Evolutionary conservation across 345 rosid species (phyloP).

Genomic region (Linum tenue): DNA sequence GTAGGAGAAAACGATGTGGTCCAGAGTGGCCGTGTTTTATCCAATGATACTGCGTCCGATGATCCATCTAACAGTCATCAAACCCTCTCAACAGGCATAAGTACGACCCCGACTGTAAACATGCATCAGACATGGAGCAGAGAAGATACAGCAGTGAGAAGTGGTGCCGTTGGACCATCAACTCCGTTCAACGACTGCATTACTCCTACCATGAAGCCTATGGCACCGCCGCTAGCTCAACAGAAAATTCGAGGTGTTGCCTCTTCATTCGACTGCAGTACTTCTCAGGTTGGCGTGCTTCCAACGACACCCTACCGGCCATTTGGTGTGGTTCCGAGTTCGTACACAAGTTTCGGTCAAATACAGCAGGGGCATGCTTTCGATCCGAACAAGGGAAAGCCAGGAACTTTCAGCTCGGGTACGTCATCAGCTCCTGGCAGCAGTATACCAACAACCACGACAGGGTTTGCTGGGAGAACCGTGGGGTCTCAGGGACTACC

Average conservation of each 20-base stretch:
- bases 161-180: too few species aligned
- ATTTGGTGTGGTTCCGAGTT: conserved; percentile 22
- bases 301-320: conserved; percentile 18
- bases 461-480: conserved; percentile 13
- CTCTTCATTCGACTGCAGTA: too few species aligned
- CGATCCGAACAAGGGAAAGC: conserved; percentile 14
- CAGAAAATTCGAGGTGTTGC: conserved; percentile 17
- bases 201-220: neutral
- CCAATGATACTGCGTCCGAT: conserved; percentile 23
- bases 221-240: conserved; percentile 15
- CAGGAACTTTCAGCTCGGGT: conserved; percentile 18
- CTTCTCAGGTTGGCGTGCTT: conserved; percentile 10
- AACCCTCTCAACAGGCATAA: conserved; percentile 21
- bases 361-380: conserved; percentile 16
- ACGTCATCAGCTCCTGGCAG: neutral
- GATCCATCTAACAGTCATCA: conserved; percentile 38
- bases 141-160: conserved; percentile 23
- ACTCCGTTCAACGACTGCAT: too few species aligned
- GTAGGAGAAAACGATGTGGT: conserved; percentile 50
- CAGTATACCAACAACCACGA: conserved; percentile 10
- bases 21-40: conserved; percentile 25
- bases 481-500: conserved; percentile 27
- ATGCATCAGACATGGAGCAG: conserved; percentile 24
- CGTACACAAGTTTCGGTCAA: conserved; percentile 10
- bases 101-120: conserved; percentile 13